Evolutionary conservation across 2,329 filamentous ascomycete species (phyloP).

Genomic region (Calonectria leucothoes): DNA sequence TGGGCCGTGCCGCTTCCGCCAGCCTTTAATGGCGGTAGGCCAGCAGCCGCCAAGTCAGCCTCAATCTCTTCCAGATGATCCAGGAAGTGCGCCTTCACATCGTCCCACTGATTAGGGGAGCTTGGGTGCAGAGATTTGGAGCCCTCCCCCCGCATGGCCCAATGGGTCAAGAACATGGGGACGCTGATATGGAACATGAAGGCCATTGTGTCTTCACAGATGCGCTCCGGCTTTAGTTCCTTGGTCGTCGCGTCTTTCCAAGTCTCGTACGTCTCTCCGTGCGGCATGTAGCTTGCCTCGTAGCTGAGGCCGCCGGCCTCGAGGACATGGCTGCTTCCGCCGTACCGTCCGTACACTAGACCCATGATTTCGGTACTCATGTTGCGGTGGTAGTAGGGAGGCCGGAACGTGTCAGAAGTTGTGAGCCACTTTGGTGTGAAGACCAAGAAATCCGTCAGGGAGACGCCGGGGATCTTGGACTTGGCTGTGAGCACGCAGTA

Average conservation of each 20-base stretch:
- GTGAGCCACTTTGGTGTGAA: constrained; percentile 76
- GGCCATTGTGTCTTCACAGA: constrained; percentile 21
- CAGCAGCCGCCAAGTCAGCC: constrained; percentile 9
- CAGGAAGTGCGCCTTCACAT: constrained; percentile 14
- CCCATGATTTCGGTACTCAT: constrained; percentile 68
- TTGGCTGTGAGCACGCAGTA: constrained; percentile 73
- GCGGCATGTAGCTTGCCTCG: constrained; percentile 21
- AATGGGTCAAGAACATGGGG: constrained; percentile 19
- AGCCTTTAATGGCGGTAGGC: background rate
- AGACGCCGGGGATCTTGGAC: constrained; percentile 63
- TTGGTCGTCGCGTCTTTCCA: constrained; percentile 22
- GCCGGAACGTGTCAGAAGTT: constrained; percentile 69
- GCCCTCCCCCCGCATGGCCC: constrained; percentile 13
- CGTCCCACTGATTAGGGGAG: constrained; percentile 6
- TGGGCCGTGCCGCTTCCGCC: background rate
- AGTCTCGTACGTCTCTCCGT: constrained; percentile 43
- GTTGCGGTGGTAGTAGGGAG: constrained; percentile 75
- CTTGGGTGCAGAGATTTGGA: constrained; percentile 11
- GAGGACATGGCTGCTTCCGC: constrained; percentile 34
- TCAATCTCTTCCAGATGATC: constrained; percentile 18
- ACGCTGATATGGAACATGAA: constrained; percentile 24
- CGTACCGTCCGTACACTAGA: constrained; percentile 54
- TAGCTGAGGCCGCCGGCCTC: constrained; percentile 25
- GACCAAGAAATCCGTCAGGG: constrained; percentile 73
- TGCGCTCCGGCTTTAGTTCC: background rate